Conservation (phyloP, 495 filamentous ascomycete species). For the Hypomontagnella monticulosa region DNA sequence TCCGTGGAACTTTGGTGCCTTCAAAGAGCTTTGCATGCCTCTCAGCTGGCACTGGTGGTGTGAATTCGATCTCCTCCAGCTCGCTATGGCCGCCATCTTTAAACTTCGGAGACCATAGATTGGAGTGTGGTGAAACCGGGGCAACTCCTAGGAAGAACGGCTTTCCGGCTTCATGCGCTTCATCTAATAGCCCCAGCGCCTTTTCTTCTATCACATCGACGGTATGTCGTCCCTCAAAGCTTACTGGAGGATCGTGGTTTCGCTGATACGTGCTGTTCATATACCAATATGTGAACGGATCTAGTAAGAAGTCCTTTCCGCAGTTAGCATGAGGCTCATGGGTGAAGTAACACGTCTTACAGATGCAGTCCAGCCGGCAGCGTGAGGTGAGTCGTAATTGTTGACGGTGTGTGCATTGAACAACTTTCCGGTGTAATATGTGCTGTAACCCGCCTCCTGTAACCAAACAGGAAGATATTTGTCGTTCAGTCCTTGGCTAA, state of each 20-base stretch:
- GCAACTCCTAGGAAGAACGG: conserved; percentile 77
- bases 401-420: conserved; percentile 70
- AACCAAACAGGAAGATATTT: conserved; percentile 76
- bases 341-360: conserved; percentile 21
- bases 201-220: conserved; percentile 72
- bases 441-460: conserved; percentile 74
- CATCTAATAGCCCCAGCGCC: conserved; percentile 70
- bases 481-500: conserved; percentile 71
- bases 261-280: conserved; percentile 73
- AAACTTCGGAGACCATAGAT: conserved; percentile 49
- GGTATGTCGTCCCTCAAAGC: conserved; percentile 66
- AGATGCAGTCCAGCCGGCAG: conserved; percentile 65
- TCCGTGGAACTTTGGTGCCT: conserved; percentile 60
- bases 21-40: conserved; percentile 61
- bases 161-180: conserved; percentile 59
- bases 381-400: conserved; percentile 67
- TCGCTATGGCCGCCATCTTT: conserved; percentile 47
- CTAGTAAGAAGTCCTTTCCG: conserved; percentile 69
- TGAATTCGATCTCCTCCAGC: conserved; percentile 49
- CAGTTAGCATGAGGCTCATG: conserved; percentile 9
- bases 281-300: conserved; percentile 78
- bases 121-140: conserved; percentile 73
- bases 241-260: conserved; percentile 66
- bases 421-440: conserved; percentile 78
- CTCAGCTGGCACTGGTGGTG: conserved; percentile 60